These are phyloP conservation scores for Lactifluus piperatus DNA, from an alignment of 768 basidiomycete species.

Conservation along the genomic window DNA sequence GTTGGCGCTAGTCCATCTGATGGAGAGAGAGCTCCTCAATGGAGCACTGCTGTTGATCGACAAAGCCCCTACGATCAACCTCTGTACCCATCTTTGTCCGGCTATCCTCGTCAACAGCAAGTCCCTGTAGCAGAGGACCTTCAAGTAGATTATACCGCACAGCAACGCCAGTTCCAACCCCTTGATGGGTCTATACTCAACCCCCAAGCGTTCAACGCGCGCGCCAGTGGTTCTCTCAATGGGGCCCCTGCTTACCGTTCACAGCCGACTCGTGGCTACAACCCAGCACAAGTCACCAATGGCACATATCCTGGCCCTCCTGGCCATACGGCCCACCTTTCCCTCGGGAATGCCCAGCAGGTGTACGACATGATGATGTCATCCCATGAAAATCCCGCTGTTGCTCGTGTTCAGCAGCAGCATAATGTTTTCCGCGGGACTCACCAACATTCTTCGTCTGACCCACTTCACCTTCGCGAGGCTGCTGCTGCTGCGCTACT, in stretches of 20 bases:
- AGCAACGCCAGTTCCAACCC: conserved; percentile 48
- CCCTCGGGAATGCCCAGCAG: conserved; percentile 67
- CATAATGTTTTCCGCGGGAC: conserved; percentile 62
- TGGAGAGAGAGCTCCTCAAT: conserved; percentile 21
- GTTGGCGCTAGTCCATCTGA: conserved; percentile 35
- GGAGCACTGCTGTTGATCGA: conserved; percentile 26
- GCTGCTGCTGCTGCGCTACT: conserved; percentile 51
- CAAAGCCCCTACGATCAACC: conserved; percentile 29
- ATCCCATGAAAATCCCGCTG: conserved; percentile 50
- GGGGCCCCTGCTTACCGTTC: conserved; percentile 54
- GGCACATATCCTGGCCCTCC: conserved; percentile 35
- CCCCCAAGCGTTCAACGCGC: conserved; percentile 31
- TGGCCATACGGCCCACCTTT: conserved; percentile 56
- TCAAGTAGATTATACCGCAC: conserved; percentile 48
- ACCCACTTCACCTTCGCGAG: conserved; percentile 70
- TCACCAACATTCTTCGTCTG: conserved; percentile 79
- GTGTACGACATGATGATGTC: conserved; percentile 64
- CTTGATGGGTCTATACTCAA: conserved; percentile 33
- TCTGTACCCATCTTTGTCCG: conserved; percentile 61
- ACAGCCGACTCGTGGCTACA: conserved; percentile 42
- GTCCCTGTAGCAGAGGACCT: conserved; percentile 25
- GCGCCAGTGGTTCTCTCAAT: conserved; percentile 44
- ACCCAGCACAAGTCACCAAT: conserved; percentile 43
- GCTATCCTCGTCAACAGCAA: conserved; percentile 32
- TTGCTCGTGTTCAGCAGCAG: conserved; percentile 72